Percentiles rank a stretch among this genome's conserved stretches.
These are phyloP conservation scores for Chytridiales sp. DNA, from an alignment of 371 early-diverging fungal species.

Conservation along the genomic window DNA sequence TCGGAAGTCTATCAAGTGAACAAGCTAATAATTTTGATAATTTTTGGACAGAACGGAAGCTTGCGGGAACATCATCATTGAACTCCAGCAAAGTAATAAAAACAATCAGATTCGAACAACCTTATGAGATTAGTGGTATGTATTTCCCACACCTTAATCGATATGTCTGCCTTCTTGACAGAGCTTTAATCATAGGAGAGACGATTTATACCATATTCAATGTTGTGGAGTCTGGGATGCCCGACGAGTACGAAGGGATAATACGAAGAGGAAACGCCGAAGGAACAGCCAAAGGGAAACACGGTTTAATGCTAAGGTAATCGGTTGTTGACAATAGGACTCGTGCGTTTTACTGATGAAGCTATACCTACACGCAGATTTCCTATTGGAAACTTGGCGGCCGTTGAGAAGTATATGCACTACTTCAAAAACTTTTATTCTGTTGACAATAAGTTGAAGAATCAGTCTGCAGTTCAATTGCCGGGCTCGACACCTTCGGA, in stretches of 20 bases:
- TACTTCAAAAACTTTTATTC: conserved; percentile 40
- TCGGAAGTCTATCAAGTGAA: not conserved
- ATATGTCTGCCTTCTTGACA: not conserved
- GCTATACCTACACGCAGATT: conserved; percentile 18
- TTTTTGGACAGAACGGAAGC: not conserved
- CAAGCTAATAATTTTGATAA: not conserved
- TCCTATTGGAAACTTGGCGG: conserved; percentile 39
- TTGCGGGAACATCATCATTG: conserved; percentile 2
- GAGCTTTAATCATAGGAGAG: conserved; percentile 9
- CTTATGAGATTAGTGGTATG: not conserved
- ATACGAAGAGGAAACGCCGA: conserved; percentile 43
- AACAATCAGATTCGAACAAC: conserved; percentile 30
- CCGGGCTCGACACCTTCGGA: too few species aligned
- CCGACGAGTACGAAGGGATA: conserved; percentile 42
- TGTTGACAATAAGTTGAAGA: conserved; percentile 22
- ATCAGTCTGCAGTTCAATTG: too few species aligned
- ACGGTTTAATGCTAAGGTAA: conserved; percentile 29
- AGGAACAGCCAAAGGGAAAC: conserved; percentile 39
- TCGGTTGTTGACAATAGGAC: not conserved
- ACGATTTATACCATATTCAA: conserved; percentile 42
- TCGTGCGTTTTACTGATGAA: not conserved
- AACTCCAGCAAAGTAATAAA: conserved; percentile 26
- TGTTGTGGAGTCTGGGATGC: conserved; percentile 34
- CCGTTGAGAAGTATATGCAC: conserved; percentile 42
- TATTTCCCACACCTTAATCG: not conserved